Base-by-base conservation (phyloP, 2,329 filamentous ascomycete species). In the Tricladium varicosporioides region DNA sequence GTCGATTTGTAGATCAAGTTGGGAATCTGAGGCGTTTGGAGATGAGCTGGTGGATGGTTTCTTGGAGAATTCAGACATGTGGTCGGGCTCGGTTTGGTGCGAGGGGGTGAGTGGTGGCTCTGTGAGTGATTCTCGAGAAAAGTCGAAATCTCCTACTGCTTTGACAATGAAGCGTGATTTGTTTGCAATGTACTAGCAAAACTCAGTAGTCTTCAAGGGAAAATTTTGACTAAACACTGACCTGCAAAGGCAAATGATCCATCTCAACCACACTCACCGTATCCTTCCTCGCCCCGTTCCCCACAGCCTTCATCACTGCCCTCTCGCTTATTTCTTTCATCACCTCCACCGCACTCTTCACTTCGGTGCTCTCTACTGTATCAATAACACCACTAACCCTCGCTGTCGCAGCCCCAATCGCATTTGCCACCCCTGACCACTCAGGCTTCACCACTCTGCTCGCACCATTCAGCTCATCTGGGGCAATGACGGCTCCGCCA, bases 351-450 rank as follows among this genome's bases (percentile, higher is more conserved):
- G 54, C 9, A 36, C 48, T 56, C 32, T 56, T 59, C 13, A 32
- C 16, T 9, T 58, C 62, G 2, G 60, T 59, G 45, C 49, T 56
- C 43, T 59, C 54, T 36, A 64, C 59, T 1, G 58, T 62, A 55
- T 64, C 62, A 53, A 62, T 36, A 4, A 57, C 52, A 1, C 57
- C 62, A 85, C 57, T 61, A 4, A 64, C 57, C 27, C 55, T 42
- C 11, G 73, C 74, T 16, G 71, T 74, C 54, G 82, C 82, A 0
- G 82, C 81, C 2, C 82, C 82, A 2, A 85, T 78, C 0, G 82
- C 81, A 64, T 84, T 85, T 2, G 81, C 81, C 0, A 78, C 80
- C 48, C 78, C 79, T 44, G 79, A 75, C 51, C 76, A 77, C 1
- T 75, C 74, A 1, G 81, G 81, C 5, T 74, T 71, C 2, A 79